Base-by-base conservation (phyloP, 1,139 yeast species). In the Candida mesenterica region DNA sequence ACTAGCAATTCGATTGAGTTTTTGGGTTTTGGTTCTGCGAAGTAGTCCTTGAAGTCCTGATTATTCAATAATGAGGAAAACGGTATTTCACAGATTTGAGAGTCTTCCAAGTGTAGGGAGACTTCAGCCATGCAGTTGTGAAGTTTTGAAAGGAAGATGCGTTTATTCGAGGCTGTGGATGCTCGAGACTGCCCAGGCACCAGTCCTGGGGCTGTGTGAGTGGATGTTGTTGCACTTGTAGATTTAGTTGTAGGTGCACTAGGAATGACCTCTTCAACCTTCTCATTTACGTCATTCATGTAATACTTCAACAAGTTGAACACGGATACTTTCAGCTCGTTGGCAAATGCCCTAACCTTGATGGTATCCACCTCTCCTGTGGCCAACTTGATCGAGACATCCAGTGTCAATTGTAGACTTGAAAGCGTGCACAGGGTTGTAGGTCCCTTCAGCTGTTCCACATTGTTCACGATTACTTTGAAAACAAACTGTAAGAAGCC, bases 41-140 rank as follows among this genome's bases (percentile, higher is more conserved):
- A 52, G 42, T 62, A 65, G 12, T 60, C 57, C 3, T 44, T 44
- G 20, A 65, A 50, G n/a, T 55, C 44, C 24, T 52, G 51, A 24
- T 50, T 45, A 28, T 58, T 53, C 23, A 52, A 53, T 8, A 52
- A 46, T 12, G 63, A 52, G 3, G 67, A 55, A 36, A 68, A 55
- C 0, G 75, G 75, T 10, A 70, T 57, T 20, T 65, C 72, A 13
- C 46, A 38, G 4, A 66, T 34, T 13, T 44, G 44, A 10, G 59
- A 45, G 37, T 62, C 61, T 32, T 65, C 71, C 7, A 64, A 39
- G 34, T 63, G 61, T 3, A 68, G 24, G 7, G 68, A 57, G 8
- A 61, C 34, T 34, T 58, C 60, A 6, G 50, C 43, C 32, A 41
- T 40, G 27, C 13, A 56, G 20, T 38, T 45, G 49, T 36, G 37